Evolutionary conservation across 352 stramenopile species (phyloP).

Genomic region (Aphanomyces euteiches): DNA sequence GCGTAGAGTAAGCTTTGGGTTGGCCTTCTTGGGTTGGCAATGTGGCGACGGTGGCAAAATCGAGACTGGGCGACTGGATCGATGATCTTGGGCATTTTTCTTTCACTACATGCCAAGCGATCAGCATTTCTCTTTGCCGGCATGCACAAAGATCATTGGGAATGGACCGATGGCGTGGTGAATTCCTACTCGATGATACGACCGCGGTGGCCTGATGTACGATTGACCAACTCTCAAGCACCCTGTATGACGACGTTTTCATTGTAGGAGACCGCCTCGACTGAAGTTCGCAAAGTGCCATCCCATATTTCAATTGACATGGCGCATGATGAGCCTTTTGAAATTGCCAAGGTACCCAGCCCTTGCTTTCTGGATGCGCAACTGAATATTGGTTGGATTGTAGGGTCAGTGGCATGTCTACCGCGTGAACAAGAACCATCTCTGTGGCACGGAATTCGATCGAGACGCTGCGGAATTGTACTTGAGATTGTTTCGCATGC

Average conservation of each 20-base stretch:
- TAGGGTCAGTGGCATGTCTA: conserved; percentile 69
- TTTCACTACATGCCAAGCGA: conserved; percentile 1
- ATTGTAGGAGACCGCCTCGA: background rate
- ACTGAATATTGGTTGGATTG: background rate
- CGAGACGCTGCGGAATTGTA: conserved; percentile 57
- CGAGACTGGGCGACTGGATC: background rate
- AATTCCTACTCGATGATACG: conserved; percentile 68
- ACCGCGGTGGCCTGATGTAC: conserved; percentile 36
- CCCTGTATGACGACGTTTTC: too few species aligned
- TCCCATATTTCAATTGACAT: conserved; percentile 74
- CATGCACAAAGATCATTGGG: conserved; percentile 56
- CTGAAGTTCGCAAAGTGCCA: background rate
- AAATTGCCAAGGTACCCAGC: conserved; percentile 24
- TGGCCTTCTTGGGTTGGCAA: background rate
- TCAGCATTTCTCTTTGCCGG: conserved; percentile 31
- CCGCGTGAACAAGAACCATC: conserved; percentile 67
- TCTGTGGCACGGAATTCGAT: conserved; percentile 68
- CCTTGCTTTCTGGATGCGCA: background rate
- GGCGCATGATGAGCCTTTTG: conserved; percentile 41
- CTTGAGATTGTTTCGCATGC: conserved; percentile 51
- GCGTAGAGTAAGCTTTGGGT: background rate
- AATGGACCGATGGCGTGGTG: conserved; percentile 68
- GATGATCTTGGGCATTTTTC: background rate
- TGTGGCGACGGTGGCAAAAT: background rate
- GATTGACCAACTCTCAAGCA: too few species aligned